Evolutionary conservation across 1,139 yeast genomes (phyloP), one percentile per base, ranked within the genome.

Genomic region (Scheffersomyces cryptocercus): DNA sequence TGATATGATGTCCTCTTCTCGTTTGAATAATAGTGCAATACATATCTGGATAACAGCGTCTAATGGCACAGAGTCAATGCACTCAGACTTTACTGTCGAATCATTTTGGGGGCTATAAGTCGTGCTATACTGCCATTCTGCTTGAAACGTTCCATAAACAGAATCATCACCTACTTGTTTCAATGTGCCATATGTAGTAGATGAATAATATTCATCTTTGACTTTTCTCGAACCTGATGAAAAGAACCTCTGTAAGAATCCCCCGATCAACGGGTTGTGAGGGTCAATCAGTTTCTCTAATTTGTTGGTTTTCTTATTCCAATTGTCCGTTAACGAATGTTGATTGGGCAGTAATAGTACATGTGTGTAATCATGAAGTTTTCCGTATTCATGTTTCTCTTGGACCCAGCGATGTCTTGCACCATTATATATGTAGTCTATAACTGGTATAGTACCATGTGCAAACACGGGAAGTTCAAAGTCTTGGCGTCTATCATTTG

Each of bases 301-400:
- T 32, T 45, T 43, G 12, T 29, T 24, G 6, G 40, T 11, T 28
- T 28, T 16, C 12, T 34, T 29, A 29, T 40, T 44, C 46, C 48
- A 47, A 30, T 44, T 41, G 13, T 47, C 49, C 8, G 43, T 39
- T 28, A 47, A 29, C 4, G 50, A 47, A 14, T 29, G 42, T n/a
- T 44, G 37, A 7, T 41, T 38, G 3, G 39, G 38, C 11, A 42
- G 44, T 30, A 47, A 34, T 11, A 34, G 38, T 24, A 36, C 33
- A 11, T 41, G 39, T 5, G 45, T 41, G 26, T 39, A 47, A 9
- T 29, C 30, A 36, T 20, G 35, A 14, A 34, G 28, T 12, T 35
- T 36, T 10, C 29, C 12, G 14, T 36, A 38, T 28, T 24, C 35
- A 26, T 14, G 38, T 8, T 24, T 41, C 29, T 43, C 35, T 35